Base-by-base conservation (phyloP, 2,329 filamentous ascomycete genomes). In the Akanthomyces dipterigenus region DNA sequence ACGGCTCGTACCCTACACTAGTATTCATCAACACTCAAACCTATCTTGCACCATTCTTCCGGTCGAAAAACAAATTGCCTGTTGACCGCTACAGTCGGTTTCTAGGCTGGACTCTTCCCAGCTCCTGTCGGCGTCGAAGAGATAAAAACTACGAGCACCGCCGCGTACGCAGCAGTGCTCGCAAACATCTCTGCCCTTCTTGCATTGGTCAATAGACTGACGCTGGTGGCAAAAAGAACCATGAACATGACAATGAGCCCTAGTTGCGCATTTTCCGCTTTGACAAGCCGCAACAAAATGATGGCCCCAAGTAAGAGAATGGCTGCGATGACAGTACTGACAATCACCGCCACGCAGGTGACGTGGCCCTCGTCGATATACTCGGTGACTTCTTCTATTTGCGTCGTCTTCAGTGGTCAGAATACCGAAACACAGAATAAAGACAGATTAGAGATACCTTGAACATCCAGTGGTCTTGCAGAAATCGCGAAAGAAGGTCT, bases 201-300 rank as follows among this genome's bases (percentile, higher is more conserved):
- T 14, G 50, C 62, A 54, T 62, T 67, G n/a, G 63, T 67, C 26
- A 62, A 55, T 5, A 64, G 1, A 1, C 63, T 51, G 14, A 66
- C 60, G 26, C 65, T 63, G 1, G 62, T 14, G 1, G 65, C 63
- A 43, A 67, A 67, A 1, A 67, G 20, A 1, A 63, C 20, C 0
- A 63, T 67, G 45, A 66, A 67, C 2, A 56, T 36, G 1, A 57
- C 59, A 18, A 67, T 62, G 12, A 68, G 55, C 0, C 64, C 66
- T 2, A 66, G 54, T 49, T 64, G 36, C 11, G 51, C 38, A n/a
- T 43, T 55, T 6, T 43, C 51, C 8, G 11, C 12, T 14, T 43
- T 42, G 3, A 55, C n/a, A 7, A 38, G 50, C 31, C 50, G 18
- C 34, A 53, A 20, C 11, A 51, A 8, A 12, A 51, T 6, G 12